Evolutionary conservation across 768 basidiomycete genomes (phyloP).

Genomic region (Phylloporus rhodoxanthus): DNA sequence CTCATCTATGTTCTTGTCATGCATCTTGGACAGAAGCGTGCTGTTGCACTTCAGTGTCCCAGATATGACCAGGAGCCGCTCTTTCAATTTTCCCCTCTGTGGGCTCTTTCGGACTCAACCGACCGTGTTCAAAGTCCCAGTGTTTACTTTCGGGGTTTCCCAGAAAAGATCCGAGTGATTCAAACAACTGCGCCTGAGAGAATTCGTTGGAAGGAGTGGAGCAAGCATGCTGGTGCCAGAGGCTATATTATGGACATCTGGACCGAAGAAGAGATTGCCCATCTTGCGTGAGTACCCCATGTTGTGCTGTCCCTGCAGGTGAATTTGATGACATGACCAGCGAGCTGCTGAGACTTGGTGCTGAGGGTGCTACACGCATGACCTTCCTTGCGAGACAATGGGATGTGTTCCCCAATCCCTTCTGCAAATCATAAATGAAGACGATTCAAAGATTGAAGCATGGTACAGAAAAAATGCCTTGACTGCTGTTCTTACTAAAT

Average conservation of each 20-base stretch:
- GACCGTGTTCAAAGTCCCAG: accelerated
- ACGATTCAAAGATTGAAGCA: no score
- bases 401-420: no score
- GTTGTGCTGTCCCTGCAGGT: no score
- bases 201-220: neutral
- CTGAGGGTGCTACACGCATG: neutral
- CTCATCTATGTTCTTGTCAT: no score
- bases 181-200: neutral
- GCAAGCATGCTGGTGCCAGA: neutral
- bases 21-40: neutral
- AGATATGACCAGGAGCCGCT: neutral
- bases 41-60: neutral
- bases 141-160: neutral
- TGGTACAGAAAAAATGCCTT: no score
- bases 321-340: neutral
- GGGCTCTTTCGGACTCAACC: constrained; percentile 2
- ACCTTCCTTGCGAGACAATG: no score
- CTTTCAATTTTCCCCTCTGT: neutral
- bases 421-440: no score
- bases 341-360: neutral
- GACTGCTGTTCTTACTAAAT: no score
- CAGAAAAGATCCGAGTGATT: neutral
- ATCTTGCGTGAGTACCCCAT: neutral
- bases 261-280: neutral
- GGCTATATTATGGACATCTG: constrained; percentile 3